Evolutionary conservation across 192 early-diverging fungal genomes (phyloP).

Genomic region (Geosiphon pyriformis): DNA sequence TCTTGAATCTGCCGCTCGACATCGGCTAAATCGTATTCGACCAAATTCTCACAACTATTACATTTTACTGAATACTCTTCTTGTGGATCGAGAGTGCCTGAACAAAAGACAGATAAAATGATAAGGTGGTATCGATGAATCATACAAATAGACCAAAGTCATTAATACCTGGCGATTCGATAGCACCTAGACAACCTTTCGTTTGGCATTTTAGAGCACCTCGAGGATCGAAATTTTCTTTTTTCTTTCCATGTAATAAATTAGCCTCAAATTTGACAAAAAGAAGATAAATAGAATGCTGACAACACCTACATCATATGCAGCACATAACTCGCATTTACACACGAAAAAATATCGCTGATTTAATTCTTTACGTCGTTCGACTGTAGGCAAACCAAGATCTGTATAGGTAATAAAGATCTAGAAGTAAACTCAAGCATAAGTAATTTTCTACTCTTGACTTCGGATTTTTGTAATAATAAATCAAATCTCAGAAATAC

Average conservation of each 20-base stretch:
- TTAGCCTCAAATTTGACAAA: background rate
- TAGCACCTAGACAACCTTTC: slow-evolving; percentile 5
- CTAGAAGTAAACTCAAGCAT: slow-evolving; percentile 1
- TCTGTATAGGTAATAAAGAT: slow-evolving; percentile 35
- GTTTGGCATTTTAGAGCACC: slow-evolving; percentile 19
- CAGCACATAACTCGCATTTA: slow-evolving; percentile 27
- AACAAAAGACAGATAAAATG: background rate
- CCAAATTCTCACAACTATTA: background rate
- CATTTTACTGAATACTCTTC: slow-evolving; percentile 19
- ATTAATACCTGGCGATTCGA: slow-evolving; percentile 17
- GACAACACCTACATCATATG: slow-evolving; percentile 8
- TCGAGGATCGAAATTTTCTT: slow-evolving; percentile 17
- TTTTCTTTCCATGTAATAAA: background rate
- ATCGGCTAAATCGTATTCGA: slow-evolving; percentile 8
- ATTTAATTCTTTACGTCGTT: slow-evolving; percentile 31
- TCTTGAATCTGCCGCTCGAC: slow-evolving; percentile 2
- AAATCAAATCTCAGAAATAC: slow-evolving; percentile 1
- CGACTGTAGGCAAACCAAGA: slow-evolving; percentile 24
- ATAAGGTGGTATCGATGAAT: background rate
- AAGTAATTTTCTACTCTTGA: no score
- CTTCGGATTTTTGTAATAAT: no score
- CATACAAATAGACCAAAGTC: background rate
- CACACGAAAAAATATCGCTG: slow-evolving; percentile 39
- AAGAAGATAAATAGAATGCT: background rate
- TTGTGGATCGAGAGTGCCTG: slow-evolving; percentile 5